Evolutionary conservation across 768 basidiomycete genomes (phyloP), one percentile per base, ranked within the genome.

Genomic region (Boletus sensibilis): DNA sequence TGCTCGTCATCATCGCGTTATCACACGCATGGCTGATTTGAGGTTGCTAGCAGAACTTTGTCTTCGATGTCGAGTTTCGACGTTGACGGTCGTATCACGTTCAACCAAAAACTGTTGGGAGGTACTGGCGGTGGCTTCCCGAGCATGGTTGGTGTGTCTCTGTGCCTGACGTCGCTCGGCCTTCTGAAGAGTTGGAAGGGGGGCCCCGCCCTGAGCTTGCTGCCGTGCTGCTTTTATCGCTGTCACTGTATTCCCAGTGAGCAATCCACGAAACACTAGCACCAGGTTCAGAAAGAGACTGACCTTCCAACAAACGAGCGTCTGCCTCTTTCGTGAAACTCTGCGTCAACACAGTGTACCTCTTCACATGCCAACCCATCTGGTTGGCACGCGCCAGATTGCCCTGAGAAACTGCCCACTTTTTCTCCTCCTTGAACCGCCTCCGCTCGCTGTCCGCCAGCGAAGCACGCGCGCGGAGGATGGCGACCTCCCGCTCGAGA

Each of bases 361-460:
- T 81, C 74, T 88, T 87, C 56, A 91, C 87, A 70, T 91, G 88
- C 86, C 88, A 91, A 64, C 84, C 85, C 78, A 92, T 84, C 75
- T 94, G 86, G 27, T 79, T 76, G 31, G 90, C 90, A 44, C 90
- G 82, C 10, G 88, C 84, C 42, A 75, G 57, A 66, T 94, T 91
- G 0, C 90, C 90, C 67, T 88, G 85, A 20, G 88, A 87, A 38
- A 86, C 68, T 1, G 92, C 92, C 92, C 92, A 94, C 68, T 92
- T 90, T 61, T 84, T 80, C 72, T 94, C 92, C 72, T 94, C 92
- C 75, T 85, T 89, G 75, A 85, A 89, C 52, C 90, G 79, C 39
- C 92, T 80, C 20, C 88, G 82, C 72, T 94, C 90, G 57, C 85
- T 90, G 62, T 92, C 92, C 25, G 92, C 91, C 55, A 91, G 72